Evolutionary conservation across 495 filamentous ascomycete genomes (phyloP).

Genomic region (Trichoderma erinaceum): DNA sequence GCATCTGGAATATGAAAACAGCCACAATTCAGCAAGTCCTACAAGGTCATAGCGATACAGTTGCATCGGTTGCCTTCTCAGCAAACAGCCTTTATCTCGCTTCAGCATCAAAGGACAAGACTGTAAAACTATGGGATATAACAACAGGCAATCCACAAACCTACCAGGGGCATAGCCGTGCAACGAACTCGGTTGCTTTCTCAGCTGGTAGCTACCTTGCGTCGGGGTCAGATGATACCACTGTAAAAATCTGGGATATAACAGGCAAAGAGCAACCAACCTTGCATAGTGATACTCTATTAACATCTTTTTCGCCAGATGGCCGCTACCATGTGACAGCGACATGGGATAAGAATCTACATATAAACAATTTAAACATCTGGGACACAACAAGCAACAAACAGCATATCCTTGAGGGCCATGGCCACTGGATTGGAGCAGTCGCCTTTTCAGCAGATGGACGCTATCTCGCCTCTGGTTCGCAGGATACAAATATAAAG

Average conservation of each 20-base stretch:
- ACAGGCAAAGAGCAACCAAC: neutral
- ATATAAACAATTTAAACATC: neutral
- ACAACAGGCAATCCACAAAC: constrained; percentile 9
- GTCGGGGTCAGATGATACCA: neutral
- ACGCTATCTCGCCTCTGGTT: neutral
- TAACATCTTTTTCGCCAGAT: constrained; percentile 19
- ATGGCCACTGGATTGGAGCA: neutral
- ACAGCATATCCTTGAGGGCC: neutral
- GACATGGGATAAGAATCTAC: constrained; percentile 5
- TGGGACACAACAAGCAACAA: neutral
- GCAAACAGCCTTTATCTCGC: neutral
- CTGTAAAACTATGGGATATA: neutral
- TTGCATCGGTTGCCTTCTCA: neutral
- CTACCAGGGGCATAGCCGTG: constrained; percentile 19
- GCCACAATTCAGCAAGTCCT: neutral
- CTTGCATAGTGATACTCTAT: neutral
- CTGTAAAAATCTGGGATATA: neutral
- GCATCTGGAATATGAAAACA: constrained; percentile 15
- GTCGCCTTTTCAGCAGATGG: constrained; percentile 1
- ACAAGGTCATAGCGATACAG: neutral
- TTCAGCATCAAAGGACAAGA: neutral
- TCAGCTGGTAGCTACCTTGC: neutral
- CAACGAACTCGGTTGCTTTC: too few relatives aligned
- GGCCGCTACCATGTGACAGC: constrained; percentile 18
- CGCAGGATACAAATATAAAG: neutral